These are phyloP conservation scores for Rugosomyces carneus DNA, from an alignment of 1,284 basidiomycete genomes.

Conservation along the genomic window DNA sequence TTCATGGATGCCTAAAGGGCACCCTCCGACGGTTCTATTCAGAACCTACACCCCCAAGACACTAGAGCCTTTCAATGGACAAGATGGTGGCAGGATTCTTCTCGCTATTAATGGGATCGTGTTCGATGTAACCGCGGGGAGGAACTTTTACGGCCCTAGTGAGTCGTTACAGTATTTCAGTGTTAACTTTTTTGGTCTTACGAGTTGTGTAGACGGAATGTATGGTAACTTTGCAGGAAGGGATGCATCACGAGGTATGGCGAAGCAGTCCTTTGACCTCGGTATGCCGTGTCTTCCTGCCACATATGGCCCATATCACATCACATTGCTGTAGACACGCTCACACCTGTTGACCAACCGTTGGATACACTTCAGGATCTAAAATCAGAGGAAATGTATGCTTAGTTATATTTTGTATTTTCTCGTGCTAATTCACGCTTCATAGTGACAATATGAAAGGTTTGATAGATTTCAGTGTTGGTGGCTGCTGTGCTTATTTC, in stretches of 20 bases:
- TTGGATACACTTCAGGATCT: constrained; percentile 81
- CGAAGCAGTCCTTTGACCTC: constrained; percentile 90
- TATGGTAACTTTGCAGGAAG: constrained; percentile 96
- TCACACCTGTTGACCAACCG: constrained; percentile 82
- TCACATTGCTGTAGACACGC: constrained; percentile 60
- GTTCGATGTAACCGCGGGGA: constrained; percentile 86
- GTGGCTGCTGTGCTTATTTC: constrained; percentile 3
- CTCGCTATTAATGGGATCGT: constrained; percentile 85
- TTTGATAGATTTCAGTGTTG: constrained; percentile 20
- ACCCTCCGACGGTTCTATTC: constrained; percentile 73
- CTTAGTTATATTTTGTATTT: constrained; percentile 14
- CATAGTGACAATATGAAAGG: constrained; percentile 85
- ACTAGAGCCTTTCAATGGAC: constrained; percentile 63
- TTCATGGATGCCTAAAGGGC: constrained; percentile 80
- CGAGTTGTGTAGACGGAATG: constrained; percentile 66
- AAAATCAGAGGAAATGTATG: constrained; percentile 77
- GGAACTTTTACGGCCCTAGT: constrained; percentile 93
- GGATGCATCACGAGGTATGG: constrained; percentile 93
- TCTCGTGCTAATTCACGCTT: constrained; percentile 8
- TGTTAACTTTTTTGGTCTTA: background rate
- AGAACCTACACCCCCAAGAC: constrained; percentile 74
- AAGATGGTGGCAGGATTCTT: constrained; percentile 66
- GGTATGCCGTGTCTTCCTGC: constrained; percentile 38
- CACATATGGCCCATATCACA: constrained; percentile 2
- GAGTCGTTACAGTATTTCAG: background rate